Percentiles rank a stretch among this genome's conserved stretches.
These are phyloP conservation scores for Dryadomyces sulphureus DNA, from an alignment of 2,329 filamentous ascomycete genomes.

Conservation along the genomic window DNA sequence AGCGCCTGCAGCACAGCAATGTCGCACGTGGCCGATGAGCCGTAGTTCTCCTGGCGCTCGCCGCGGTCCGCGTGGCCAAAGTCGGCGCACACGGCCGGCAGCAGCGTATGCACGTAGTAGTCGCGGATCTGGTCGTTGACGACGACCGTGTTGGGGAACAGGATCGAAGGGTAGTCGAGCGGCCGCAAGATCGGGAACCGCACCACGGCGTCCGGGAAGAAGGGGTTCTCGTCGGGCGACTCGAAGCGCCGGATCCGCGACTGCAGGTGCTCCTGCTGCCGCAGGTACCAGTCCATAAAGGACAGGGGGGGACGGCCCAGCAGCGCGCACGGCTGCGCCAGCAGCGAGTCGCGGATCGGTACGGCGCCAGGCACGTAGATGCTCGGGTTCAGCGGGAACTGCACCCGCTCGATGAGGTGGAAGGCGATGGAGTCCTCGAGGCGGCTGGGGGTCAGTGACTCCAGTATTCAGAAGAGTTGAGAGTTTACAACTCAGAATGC, in stretches of 20 bases:
- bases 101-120: conserved; percentile 69
- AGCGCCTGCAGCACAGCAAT: conserved; percentile 81
- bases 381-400: conserved; percentile 81
- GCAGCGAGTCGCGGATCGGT: conserved; percentile 44
- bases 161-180: conserved; percentile 73
- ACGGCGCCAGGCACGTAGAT: conserved; percentile 79
- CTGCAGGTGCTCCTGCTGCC: conserved; percentile 79
- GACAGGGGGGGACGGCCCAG: conserved; percentile 38
- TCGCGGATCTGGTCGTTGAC: conserved; percentile 78
- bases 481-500: conserved; percentile 14
- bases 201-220: conserved; percentile 74
- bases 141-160: conserved; percentile 80
- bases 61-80: conserved; percentile 67
- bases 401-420: conserved; percentile 92
- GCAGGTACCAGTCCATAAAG: conserved; percentile 89
- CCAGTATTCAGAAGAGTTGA: background rate
- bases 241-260: conserved; percentile 90
- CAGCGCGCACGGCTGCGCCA: background rate
- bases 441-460: conserved; percentile 43
- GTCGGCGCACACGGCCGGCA: conserved; percentile 70
- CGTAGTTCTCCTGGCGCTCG: conserved; percentile 87
- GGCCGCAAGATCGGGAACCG: conserved; percentile 65
- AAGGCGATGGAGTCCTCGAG: conserved; percentile 97
- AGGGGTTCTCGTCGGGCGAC: conserved; percentile 92
- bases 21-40: conserved; percentile 79